A percentile compares a stretch with the other conserved stretches of the same genome.
phyloP scores from a whole-genome alignment of 306 rosid genomes.

The Heteromeles arbutifolia region DNA sequence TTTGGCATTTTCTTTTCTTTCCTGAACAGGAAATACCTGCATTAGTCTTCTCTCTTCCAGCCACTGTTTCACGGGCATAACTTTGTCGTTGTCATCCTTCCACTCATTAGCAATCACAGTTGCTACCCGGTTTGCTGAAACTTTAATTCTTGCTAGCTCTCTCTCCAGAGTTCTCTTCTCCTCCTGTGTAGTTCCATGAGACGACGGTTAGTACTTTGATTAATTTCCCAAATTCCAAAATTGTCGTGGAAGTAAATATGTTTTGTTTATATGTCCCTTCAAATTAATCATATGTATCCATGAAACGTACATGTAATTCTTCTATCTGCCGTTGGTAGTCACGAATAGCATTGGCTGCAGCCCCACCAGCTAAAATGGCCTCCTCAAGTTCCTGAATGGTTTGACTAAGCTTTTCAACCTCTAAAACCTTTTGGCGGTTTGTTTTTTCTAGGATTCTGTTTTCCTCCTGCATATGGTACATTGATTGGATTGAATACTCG shows the following conservation, averaged over 20 bases:
- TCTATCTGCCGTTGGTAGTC: constrained; percentile 69
- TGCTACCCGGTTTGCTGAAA: constrained; percentile 82
- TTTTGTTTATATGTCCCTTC: background rate
- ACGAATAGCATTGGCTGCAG: constrained; percentile 64
- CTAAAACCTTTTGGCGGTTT: constrained; percentile 78
- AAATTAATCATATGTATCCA: background rate
- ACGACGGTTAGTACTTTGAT: constrained; percentile 12
- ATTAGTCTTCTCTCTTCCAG: constrained; percentile 77
- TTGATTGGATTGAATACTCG: constrained; percentile 7
- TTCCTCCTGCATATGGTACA: constrained; percentile 66
- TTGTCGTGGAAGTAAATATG: background rate
- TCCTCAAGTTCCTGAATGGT: constrained; percentile 88
- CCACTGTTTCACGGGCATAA: constrained; percentile 97
- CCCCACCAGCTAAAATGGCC: constrained; percentile 67
- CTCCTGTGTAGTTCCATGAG: constrained; percentile 48
- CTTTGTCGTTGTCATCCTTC: constrained; percentile 86
- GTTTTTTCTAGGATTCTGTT: constrained; percentile 84
- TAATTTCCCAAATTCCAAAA: constrained; percentile 4
- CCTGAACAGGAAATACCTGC: constrained; percentile 47
- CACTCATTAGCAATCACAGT: constrained; percentile 83
- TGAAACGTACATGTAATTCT: constrained; percentile 50
- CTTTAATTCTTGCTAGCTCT: constrained; percentile 76
- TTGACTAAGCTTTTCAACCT: constrained; percentile 87
- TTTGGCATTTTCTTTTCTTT: background rate
- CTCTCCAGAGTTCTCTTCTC: constrained; percentile 87